These are phyloP conservation scores for Kodamaea plutei DNA, from an alignment of 1,139 yeast genomes.

Conservation along the genomic window DNA sequence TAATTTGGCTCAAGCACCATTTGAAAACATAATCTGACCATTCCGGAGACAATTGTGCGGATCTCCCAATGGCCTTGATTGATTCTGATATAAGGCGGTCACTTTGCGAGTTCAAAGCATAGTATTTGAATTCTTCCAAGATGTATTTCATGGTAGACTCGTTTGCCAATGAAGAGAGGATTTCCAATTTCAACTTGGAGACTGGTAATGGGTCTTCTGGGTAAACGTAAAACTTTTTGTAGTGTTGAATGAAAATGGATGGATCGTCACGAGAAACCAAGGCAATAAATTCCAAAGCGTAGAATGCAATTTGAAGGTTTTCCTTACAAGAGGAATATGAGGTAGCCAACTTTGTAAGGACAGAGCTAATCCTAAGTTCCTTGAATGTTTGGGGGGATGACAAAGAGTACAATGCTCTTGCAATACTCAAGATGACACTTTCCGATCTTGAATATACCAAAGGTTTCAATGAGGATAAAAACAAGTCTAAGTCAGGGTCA, in stretches of 20 bases:
- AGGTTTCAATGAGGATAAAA: slow-evolving; percentile 43
- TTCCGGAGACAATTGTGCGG: slow-evolving; percentile 39
- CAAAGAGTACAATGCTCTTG: slow-evolving; percentile 51
- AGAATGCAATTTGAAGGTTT: slow-evolving; percentile 18
- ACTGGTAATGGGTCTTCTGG: slow-evolving; percentile 51
- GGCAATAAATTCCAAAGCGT: slow-evolving; percentile 42
- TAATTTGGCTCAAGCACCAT: slow-evolving; percentile 40
- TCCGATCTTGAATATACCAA: slow-evolving; percentile 52
- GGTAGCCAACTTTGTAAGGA: slow-evolving; percentile 36
- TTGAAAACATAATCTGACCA: slow-evolving; percentile 36
- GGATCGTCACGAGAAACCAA: slow-evolving; percentile 35
- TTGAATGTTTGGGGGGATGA: slow-evolving; percentile 50
- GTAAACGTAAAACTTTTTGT: slow-evolving; percentile 52
- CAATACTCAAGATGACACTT: slow-evolving; percentile 59
- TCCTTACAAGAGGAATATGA: no score
- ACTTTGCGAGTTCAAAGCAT: slow-evolving; percentile 43
- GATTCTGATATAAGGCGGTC: slow-evolving; percentile 46
- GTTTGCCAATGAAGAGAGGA: slow-evolving; percentile 56
- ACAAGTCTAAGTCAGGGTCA: slow-evolving; percentile 55
- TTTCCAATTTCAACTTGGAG: slow-evolving; percentile 56
- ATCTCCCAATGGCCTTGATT: slow-evolving; percentile 53
- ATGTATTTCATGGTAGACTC: slow-evolving; percentile 49
- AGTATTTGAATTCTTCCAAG: slow-evolving; percentile 65
- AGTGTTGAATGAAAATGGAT: slow-evolving; percentile 42
- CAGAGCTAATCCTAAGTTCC: slow-evolving; percentile 45